These are phyloP conservation scores for Blastosporella zonata DNA, from an alignment of 1,284 basidiomycete species.

Conservation along the genomic window DNA sequence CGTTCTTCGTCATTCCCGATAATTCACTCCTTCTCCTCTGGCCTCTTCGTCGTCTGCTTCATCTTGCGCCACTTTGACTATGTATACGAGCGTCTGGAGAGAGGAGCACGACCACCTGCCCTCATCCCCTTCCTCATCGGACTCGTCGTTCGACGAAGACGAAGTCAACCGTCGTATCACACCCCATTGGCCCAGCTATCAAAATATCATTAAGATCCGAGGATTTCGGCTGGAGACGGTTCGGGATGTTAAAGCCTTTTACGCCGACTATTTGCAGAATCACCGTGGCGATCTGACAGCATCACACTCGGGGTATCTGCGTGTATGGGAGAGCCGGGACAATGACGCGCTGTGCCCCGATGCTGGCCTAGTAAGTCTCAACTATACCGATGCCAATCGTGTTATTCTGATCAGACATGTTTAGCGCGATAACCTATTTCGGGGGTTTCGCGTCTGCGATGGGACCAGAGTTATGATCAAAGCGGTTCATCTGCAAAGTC, in stretches of 20 bases:
- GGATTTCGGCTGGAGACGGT: constrained; percentile 68
- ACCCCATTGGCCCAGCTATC: constrained; percentile 61
- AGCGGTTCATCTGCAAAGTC: constrained; percentile 59
- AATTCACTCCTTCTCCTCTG: constrained; percentile 1
- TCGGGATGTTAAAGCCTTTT: constrained; percentile 58
- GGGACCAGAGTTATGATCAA: constrained; percentile 59
- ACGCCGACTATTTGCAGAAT: constrained; percentile 35
- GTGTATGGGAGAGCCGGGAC: constrained; percentile 35
- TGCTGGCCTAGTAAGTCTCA: constrained; percentile 51
- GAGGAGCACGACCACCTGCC: constrained; percentile 26
- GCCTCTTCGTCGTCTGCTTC: background rate
- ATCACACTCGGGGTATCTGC: constrained; percentile 31
- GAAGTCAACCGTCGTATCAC: constrained; percentile 54
- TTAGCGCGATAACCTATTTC: constrained; percentile 69
- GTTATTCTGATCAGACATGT: constrained; percentile 5
- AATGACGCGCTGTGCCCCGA: constrained; percentile 66
- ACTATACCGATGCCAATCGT: background rate
- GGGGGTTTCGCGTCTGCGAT: constrained; percentile 52
- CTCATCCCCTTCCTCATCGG: constrained; percentile 40
- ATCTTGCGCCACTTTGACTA: constrained; percentile 7
- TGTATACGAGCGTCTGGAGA: constrained; percentile 22
- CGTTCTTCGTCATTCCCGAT: background rate
- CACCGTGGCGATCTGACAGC: constrained; percentile 22
- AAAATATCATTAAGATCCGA: constrained; percentile 41
- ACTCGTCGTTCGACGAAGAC: constrained; percentile 59